phyloP scores from a whole-genome alignment of 1,284 basidiomycete species.

The Ganoderma lucidum region DNA sequence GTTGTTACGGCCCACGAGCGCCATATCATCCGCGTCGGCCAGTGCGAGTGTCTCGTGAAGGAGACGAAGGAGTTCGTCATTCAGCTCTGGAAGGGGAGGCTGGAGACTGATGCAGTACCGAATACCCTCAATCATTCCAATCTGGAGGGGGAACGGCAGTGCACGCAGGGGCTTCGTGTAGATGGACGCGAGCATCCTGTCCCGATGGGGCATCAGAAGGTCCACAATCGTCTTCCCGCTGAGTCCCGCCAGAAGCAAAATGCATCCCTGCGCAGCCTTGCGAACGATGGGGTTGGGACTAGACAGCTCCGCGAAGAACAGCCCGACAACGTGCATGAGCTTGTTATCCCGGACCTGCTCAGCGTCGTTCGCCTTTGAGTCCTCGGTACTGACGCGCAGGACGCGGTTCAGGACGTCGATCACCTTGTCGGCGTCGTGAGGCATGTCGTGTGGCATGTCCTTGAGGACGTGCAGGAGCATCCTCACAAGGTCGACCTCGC shows the following conservation, averaged over 20 bases:
- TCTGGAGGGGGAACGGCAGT: conserved; percentile 95
- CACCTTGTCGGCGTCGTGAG: conserved; percentile 84
- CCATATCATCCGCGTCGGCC: conserved; percentile 94
- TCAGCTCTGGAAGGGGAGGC: conserved; percentile 89
- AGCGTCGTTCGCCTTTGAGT: conserved; percentile 51
- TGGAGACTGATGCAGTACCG: conserved; percentile 89
- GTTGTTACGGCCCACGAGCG: conserved; percentile 78
- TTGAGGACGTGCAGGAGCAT: conserved; percentile 95
- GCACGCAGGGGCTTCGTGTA: conserved; percentile 98
- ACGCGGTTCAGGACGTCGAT: conserved; percentile 83
- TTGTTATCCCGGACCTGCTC: conserved; percentile 57
- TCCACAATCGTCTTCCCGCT: conserved; percentile 80
- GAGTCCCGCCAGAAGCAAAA: conserved; percentile 82
- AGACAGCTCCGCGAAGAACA: conserved; percentile 91
- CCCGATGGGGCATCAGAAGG: conserved; percentile 86
- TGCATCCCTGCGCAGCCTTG: conserved; percentile 84
- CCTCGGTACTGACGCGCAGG: conserved; percentile 74
- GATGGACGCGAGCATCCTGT: conserved; percentile 89
- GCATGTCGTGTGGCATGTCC: conserved; percentile 93
- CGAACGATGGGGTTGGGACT: conserved; percentile 90
- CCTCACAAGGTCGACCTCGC: conserved; percentile 91
- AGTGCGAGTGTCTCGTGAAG: conserved; percentile 95
- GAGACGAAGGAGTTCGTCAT: conserved; percentile 92
- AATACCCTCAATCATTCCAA: conserved; percentile 98
- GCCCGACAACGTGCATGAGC: conserved; percentile 74